A percentile compares a stretch with the other conserved stretches of the same genome.
Conservation (phyloP, 2,329 filamentous ascomycete species). For the Tolypocladium ophioglossoides region DNA sequence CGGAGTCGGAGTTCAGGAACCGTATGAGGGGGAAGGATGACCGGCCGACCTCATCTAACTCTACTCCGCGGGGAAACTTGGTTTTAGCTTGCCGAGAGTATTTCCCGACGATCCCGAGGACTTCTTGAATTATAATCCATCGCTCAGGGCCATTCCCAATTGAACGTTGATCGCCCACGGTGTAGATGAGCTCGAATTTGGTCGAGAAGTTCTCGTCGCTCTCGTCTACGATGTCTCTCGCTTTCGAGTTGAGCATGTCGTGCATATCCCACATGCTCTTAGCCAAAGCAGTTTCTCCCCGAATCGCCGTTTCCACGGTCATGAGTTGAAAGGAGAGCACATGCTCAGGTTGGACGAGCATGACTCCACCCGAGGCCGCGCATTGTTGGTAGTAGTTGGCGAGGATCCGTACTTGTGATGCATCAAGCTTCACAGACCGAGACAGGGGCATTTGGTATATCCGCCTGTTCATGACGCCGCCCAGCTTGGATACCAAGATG, state of each 20-base stretch:
- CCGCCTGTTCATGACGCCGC: slow-evolving; percentile 32
- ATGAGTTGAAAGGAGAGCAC: slow-evolving; percentile 51
- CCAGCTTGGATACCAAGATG: slow-evolving; percentile 41
- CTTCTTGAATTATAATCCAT: slow-evolving; percentile 42
- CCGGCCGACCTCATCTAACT: slow-evolving; percentile 18
- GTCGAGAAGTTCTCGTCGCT: slow-evolving; percentile 50
- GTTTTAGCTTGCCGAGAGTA: slow-evolving; percentile 18
- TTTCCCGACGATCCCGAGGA: slow-evolving; percentile 32
- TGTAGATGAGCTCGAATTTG: slow-evolving; percentile 51
- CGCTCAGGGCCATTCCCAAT: slow-evolving; percentile 41
- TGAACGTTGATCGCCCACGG: slow-evolving; percentile 37
- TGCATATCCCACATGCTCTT: slow-evolving; percentile 26
- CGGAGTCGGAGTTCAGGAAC: slow-evolving; percentile 26
- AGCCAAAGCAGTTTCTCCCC: slow-evolving; percentile 14
- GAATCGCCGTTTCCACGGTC: slow-evolving; percentile 36
- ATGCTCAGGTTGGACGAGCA: slow-evolving; percentile 52
- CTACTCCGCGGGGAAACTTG: slow-evolving; percentile 25
- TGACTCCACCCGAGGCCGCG: slow-evolving; percentile 33
- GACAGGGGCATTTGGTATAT: slow-evolving; percentile 15
- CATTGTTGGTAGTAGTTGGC: slow-evolving; percentile 31
- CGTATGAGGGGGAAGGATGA: slow-evolving; percentile 36
- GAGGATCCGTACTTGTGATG: slow-evolving; percentile 23
- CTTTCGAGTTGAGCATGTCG: slow-evolving; percentile 26
- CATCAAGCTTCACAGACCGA: slow-evolving; percentile 18
- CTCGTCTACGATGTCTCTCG: slow-evolving; percentile 50